These are phyloP conservation scores for Porogramme epimiltina DNA, from an alignment of 1,284 basidiomycete genomes.

Conservation along the genomic window DNA sequence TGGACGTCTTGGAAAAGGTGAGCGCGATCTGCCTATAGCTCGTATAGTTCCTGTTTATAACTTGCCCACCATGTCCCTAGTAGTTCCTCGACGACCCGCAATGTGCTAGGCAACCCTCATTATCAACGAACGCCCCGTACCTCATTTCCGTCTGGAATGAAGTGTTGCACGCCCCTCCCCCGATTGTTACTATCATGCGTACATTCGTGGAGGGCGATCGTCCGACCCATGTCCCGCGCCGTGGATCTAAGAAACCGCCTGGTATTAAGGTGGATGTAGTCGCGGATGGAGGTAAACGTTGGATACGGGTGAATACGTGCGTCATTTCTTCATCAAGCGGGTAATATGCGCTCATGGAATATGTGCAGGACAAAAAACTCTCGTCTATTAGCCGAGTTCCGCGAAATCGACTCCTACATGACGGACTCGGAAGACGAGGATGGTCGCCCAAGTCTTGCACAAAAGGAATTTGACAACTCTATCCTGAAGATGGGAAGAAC, in stretches of 20 bases:
- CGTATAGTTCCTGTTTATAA: background rate
- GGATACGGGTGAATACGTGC: slow-evolving; percentile 87
- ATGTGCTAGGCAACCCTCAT: slow-evolving; percentile 43
- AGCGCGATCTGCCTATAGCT: background rate
- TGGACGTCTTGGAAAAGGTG: slow-evolving; percentile 60
- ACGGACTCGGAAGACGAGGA: slow-evolving; percentile 64
- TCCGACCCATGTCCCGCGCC: slow-evolving; percentile 21
- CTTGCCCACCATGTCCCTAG: slow-evolving; percentile 31
- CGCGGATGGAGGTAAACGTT: slow-evolving; percentile 68
- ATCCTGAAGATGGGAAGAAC: slow-evolving; percentile 62
- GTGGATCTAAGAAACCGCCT: slow-evolving; percentile 35
- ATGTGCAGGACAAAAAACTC: slow-evolving; percentile 67
- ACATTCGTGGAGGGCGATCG: slow-evolving; percentile 38
- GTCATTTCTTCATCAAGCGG: slow-evolving; percentile 35
- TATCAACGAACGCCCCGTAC: slow-evolving; percentile 77
- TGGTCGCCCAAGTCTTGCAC: slow-evolving; percentile 40
- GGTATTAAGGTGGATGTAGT: slow-evolving; percentile 80
- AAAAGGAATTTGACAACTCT: slow-evolving; percentile 71
- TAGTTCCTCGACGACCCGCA: slow-evolving; percentile 61
- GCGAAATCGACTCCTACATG: slow-evolving; percentile 80
- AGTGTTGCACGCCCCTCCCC: slow-evolving; percentile 57
- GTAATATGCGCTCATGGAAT: background rate
- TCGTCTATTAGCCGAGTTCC: slow-evolving; percentile 75
- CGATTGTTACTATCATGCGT: slow-evolving; percentile 62
- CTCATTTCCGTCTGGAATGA: slow-evolving; percentile 79